Conservation (phyloP, 2,329 filamentous ascomycete species). For the Zasmidium cellare region DNA sequence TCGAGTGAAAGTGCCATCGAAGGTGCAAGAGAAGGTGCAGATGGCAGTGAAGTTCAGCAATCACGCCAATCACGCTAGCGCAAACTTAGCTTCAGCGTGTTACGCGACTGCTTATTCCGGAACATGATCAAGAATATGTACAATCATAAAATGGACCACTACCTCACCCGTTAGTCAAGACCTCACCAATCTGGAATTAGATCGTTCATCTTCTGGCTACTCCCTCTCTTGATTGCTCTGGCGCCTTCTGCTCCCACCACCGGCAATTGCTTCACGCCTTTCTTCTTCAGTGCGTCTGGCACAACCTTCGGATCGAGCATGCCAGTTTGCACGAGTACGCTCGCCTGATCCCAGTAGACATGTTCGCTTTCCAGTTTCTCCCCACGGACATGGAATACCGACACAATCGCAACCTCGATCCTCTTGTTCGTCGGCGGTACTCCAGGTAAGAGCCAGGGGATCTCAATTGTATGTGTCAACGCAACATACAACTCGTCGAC, state of each 20-base stretch:
- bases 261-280: conserved; percentile 48
- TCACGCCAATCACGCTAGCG: neutral
- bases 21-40: too few relatives aligned
- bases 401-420: conserved; percentile 57
- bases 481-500: conserved; percentile 61
- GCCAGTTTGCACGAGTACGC: conserved; percentile 59
- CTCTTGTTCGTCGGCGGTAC: conserved; percentile 57
- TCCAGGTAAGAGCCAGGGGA: conserved; percentile 62
- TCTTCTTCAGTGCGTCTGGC: conserved; percentile 46
- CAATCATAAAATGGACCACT: too few relatives aligned
- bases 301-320: conserved; percentile 58
- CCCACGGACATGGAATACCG: conserved; percentile 56
- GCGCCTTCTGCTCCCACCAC: conserved; percentile 48
- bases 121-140: neutral
- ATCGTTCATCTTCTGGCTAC: conserved; percentile 45
- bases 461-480: conserved; percentile 57
- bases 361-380: conserved; percentile 58
- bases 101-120: neutral
- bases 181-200: conserved; percentile 50
- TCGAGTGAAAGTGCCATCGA: too few relatives aligned
- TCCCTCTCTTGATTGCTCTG: conserved; percentile 47
- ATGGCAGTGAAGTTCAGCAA: neutral
- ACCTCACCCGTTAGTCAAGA: neutral
- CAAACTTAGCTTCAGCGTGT: neutral
- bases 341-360: conserved; percentile 64